Evolutionary conservation across 768 basidiomycete species (phyloP).

Genomic region (Mycena vulgaris): DNA sequence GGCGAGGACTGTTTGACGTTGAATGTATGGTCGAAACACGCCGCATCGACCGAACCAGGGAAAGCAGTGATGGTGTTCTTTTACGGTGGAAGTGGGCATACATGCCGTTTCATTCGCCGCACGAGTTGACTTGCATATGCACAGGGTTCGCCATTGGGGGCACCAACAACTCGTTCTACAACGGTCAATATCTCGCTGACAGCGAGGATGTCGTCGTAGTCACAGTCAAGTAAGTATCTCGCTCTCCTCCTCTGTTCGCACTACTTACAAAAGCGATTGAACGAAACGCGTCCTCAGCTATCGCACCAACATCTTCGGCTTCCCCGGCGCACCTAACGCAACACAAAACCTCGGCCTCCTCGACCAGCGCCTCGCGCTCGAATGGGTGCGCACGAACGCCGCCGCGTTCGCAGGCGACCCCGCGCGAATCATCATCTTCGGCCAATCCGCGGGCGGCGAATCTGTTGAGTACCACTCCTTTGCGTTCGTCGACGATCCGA

Average conservation of each 20-base stretch:
- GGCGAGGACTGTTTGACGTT: constrained; percentile 31
- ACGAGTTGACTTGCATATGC: constrained; percentile 3
- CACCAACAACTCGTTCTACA: constrained; percentile 32
- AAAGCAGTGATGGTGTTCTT: constrained; percentile 32
- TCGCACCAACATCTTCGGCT: constrained; percentile 31
- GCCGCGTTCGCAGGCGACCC: constrained; percentile 20
- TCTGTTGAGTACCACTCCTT: constrained; percentile 29
- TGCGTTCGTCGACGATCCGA: constrained; percentile 27
- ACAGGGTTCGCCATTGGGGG: constrained; percentile 21
- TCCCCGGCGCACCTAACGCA: constrained; percentile 19
- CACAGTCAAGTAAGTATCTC: constrained; percentile 19
- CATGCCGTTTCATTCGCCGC: neutral
- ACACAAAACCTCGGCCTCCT: constrained; percentile 24
- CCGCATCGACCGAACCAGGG: neutral
- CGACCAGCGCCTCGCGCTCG: constrained; percentile 26
- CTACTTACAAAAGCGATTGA: neutral
- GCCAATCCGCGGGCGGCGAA: constrained; percentile 22
- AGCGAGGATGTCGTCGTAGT: constrained; percentile 27
- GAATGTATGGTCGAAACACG: constrained; percentile 25
- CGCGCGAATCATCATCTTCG: constrained; percentile 21
- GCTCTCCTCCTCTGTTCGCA: neutral
- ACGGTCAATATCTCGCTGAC: constrained; percentile 27
- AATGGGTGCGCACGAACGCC: constrained; percentile 19
- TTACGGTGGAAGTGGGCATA: constrained; percentile 26
- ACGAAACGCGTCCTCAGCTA: constrained; percentile 9